Evolutionary conservation across 2,329 filamentous ascomycete species (phyloP).

Genomic region (Paecilomyces niveus): DNA sequence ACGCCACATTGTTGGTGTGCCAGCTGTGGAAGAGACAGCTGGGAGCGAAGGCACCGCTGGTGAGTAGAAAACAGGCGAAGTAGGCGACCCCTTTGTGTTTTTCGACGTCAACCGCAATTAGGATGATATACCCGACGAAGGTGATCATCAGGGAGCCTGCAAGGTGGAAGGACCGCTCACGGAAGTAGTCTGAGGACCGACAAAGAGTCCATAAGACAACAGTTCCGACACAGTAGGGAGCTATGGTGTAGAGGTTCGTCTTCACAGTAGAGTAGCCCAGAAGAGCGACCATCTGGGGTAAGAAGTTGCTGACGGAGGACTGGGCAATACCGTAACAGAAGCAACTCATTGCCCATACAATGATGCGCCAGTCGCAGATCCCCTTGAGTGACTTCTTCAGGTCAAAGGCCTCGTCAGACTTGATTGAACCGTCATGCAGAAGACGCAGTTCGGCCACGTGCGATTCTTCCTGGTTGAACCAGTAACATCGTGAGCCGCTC

Average conservation of each 20-base stretch:
- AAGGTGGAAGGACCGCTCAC: constrained; percentile 13
- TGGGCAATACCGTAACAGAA: constrained; percentile 5
- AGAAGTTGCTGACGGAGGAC: constrained; percentile 3
- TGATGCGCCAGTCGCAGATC: not conserved
- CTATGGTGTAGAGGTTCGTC: constrained; percentile 12
- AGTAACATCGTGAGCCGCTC: constrained; percentile 2
- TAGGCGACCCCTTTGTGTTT: constrained; percentile 6
- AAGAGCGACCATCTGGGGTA: constrained; percentile 1
- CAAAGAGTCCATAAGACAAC: constrained; percentile 6
- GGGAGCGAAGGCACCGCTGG: constrained; percentile 6
- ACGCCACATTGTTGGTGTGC: constrained; percentile 7
- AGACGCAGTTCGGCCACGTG: constrained; percentile 1
- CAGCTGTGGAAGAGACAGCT: constrained; percentile 8
- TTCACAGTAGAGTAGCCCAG: constrained; percentile 13
- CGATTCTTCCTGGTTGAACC: constrained; percentile 1
- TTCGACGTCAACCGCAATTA: constrained; percentile 6
- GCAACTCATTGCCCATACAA: not conserved
- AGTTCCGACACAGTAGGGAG: constrained; percentile 5
- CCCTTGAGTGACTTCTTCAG: not conserved
- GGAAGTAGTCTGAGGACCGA: constrained; percentile 12
- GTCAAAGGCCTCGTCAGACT: not conserved
- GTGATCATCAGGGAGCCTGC: constrained; percentile 7
- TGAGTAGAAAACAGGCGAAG: constrained; percentile 8
- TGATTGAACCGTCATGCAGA: constrained; percentile 6
- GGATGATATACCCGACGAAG: constrained; percentile 9